Evolutionary conservation across 345 rosid species (phyloP).

Genomic region (Microcos paniculata): DNA sequence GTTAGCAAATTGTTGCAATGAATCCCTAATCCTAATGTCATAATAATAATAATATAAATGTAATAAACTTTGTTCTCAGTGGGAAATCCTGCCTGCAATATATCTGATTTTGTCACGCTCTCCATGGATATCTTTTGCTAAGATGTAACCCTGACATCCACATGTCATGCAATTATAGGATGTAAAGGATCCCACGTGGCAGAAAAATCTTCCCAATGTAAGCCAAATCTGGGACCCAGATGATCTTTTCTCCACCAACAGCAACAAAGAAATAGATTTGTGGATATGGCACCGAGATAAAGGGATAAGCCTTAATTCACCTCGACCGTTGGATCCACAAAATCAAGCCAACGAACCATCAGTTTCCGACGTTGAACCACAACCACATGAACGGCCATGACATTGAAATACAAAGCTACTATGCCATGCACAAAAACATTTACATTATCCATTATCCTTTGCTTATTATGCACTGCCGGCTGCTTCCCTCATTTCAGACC

Average conservation of each 20-base stretch:
- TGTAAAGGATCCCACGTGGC: background rate
- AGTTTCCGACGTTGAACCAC: constrained; percentile 14
- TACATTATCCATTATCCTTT: background rate
- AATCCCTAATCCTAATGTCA: no score
- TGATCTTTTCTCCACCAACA: constrained; percentile 55
- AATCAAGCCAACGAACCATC: constrained; percentile 25
- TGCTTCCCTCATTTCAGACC: background rate
- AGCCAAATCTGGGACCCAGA: constrained; percentile 29
- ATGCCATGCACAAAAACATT: constrained; percentile 5
- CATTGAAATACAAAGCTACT: constrained; percentile 21
- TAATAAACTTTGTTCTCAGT: no score
- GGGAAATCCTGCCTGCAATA: no score
- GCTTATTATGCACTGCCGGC: background rate
- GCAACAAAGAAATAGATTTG: constrained; percentile 39
- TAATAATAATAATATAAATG: no score
- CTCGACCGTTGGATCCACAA: constrained; percentile 28
- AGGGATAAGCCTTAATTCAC: constrained; percentile 38
- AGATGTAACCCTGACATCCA: constrained; percentile 1
- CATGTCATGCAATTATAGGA: constrained; percentile 3
- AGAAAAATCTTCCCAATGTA: constrained; percentile 29
- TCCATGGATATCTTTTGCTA: constrained; percentile 7
- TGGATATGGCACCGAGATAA: constrained; percentile 55
- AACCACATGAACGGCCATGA: constrained; percentile 36
- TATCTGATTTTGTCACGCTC: background rate
- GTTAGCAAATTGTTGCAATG: no score